Percentiles rank a stretch among this genome's conserved stretches.
Conservation (phyloP, 331 rosid species). For the Dryas integrifolia region DNA sequence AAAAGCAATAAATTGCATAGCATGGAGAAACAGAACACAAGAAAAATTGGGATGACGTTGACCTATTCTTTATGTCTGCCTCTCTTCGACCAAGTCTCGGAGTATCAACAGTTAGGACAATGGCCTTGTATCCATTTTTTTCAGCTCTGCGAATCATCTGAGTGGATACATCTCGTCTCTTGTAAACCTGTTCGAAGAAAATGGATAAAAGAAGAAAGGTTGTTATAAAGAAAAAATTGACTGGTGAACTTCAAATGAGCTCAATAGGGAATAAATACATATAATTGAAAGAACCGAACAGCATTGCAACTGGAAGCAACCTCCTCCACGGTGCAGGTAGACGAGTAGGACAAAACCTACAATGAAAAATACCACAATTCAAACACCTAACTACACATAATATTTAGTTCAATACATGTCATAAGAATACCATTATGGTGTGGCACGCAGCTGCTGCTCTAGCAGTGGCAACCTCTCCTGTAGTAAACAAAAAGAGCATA, state of each 20-base stretch:
- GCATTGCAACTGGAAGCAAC: conserved; percentile 69
- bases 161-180: conserved; percentile 51
- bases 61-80: conserved; percentile 65
- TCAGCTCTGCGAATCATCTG: conserved; percentile 54
- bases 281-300: conserved; percentile 67
- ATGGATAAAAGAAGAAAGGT: background rate
- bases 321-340: conserved; percentile 58
- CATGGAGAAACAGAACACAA: conserved; percentile 5
- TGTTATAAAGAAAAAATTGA: background rate
- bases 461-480: conserved; percentile 73
- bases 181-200: conserved; percentile 41
- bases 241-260: background rate
- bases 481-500: conserved; percentile 5
- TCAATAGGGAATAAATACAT: conserved; percentile 33
- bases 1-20: background rate
- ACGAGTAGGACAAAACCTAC: conserved; percentile 44
- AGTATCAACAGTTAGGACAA: conserved; percentile 57
- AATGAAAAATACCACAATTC: background rate
- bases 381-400: background rate
- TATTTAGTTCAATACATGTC: background rate
- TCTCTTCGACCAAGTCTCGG: conserved; percentile 69
- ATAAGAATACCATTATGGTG: conserved; percentile 47
- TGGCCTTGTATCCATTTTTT: conserved; percentile 53
- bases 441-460: conserved; percentile 61
- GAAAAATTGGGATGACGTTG: background rate